A percentile compares a stretch with the other conserved stretches of the same genome.
Evolutionary conservation across 2,329 filamentous ascomycete genomes (phyloP).

Genomic region (Juglanconis sp.): DNA sequence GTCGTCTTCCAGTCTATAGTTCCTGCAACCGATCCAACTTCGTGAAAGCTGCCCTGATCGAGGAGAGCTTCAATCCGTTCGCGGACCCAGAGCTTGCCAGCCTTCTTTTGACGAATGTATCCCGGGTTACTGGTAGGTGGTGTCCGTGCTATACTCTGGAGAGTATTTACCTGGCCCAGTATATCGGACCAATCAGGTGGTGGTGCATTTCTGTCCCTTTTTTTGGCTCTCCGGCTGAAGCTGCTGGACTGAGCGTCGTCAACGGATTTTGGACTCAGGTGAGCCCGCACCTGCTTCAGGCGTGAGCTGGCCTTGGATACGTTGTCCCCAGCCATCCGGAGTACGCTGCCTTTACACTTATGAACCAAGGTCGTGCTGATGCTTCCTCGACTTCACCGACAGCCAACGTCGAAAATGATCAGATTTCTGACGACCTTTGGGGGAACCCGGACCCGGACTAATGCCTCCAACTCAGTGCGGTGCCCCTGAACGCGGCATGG

Average conservation of each 20-base stretch:
- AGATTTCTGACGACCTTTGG: background rate
- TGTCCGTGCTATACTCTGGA: constrained; percentile 51
- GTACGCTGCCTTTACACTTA: background rate
- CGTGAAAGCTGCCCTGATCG: constrained; percentile 52
- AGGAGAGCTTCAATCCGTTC: constrained; percentile 58
- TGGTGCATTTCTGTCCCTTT: constrained; percentile 35
- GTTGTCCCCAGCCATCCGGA: background rate
- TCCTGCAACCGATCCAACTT: constrained; percentile 59
- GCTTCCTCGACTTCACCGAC: no score
- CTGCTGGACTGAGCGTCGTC: background rate
- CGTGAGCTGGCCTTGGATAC: constrained; percentile 35
- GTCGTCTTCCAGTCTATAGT: constrained; percentile 55
- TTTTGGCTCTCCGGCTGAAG: constrained; percentile 28
- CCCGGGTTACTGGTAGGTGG: constrained; percentile 52
- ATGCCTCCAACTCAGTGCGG: background rate
- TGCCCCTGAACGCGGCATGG: background rate
- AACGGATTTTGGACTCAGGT: constrained; percentile 28
- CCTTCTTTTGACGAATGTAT: constrained; percentile 60
- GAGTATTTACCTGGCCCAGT: constrained; percentile 50
- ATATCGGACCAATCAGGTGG: constrained; percentile 62
- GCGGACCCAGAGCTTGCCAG: constrained; percentile 63
- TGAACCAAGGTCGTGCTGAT: no score
- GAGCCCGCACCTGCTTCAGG: constrained; percentile 44
- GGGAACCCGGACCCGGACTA: background rate
- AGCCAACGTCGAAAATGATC: no score